Evolutionary conservation across 371 early-diverging fungal genomes (phyloP), one percentile per base, ranked within the genome.

Genomic region (Lichtheimia ramosa): DNA sequence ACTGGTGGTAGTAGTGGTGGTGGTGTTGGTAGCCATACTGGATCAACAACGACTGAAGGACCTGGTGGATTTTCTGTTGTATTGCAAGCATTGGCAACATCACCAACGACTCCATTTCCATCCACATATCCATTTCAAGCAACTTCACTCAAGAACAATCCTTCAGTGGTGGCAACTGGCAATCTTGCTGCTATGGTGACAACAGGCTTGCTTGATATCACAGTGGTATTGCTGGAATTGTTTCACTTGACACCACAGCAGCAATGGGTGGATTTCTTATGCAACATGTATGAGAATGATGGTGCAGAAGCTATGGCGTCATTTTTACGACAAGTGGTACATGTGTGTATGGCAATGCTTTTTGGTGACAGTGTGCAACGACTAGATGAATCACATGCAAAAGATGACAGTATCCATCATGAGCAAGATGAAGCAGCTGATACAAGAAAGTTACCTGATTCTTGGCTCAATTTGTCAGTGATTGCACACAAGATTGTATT

Each of bases 381-480:
- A 3, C 41, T 74, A 23, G 71, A 73, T 20, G 71, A 73, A 51
- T 55, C 66, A 0, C 68, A 59, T 27, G 52, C 62, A 6, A 43
- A 58, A 5, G 70, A 73, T 23, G 69, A 61, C 43, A 10, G 49
- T 20, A 56, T 55, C 12, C 65, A 57, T 5, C 54, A 59, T 13
- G 68, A 71, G 28, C 58, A 73, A 21, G 74, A 74, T 25, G 60
- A 50, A 3, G 57, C 65, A 7, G 48, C 66, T 2, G 60, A 56
- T 16, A 62, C 54, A 13, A 53, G 75, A 21, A 67, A 63, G 41
- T 27, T 82, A 3, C 89, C 91, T 0, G 51, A 71, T 5, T 59
- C 68, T 15, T 91, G 91, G 91, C 72, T 83, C 34, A 83, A 82
- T 27, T 63, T 85, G 54, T 71, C 79, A 18, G 61, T 84, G 27